Conservation (phyloP, 768 basidiomycete species). For the Podaxis sp. region DNA sequence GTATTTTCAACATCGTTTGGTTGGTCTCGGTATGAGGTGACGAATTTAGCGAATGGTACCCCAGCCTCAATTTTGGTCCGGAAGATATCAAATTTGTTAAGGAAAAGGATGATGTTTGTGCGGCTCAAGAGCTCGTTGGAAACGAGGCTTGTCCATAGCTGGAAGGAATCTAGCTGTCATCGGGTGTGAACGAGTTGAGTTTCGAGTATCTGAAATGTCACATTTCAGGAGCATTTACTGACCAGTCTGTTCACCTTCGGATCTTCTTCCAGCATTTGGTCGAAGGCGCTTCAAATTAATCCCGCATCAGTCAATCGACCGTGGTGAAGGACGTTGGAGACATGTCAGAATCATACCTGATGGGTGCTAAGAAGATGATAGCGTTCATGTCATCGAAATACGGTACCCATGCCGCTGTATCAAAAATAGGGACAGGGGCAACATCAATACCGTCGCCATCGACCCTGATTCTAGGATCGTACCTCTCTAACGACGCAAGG, state of each 20-base stretch:
- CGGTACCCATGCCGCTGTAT: slow-evolving; percentile 51
- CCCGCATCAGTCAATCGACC: background rate
- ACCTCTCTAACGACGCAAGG: slow-evolving; percentile 29
- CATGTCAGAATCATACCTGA: slow-evolving; percentile 37
- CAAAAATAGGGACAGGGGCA: slow-evolving; percentile 4
- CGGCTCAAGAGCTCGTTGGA: slow-evolving; percentile 68
- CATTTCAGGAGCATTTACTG: slow-evolving; percentile 14
- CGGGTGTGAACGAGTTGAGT: background rate
- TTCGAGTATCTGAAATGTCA: slow-evolving; percentile 6
- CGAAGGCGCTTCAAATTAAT: slow-evolving; percentile 48
- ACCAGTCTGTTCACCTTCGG: slow-evolving; percentile 62
- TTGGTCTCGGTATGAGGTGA: slow-evolving; percentile 68
- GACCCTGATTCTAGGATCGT: slow-evolving; percentile 1
- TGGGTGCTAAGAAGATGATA: slow-evolving; percentile 71
- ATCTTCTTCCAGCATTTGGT: slow-evolving; percentile 70
- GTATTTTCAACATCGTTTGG: slow-evolving; percentile 70
- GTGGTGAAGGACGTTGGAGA: background rate
- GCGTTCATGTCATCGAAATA: slow-evolving; percentile 74
- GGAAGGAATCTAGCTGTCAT: slow-evolving; percentile 70
- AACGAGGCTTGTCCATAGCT: slow-evolving; percentile 73
- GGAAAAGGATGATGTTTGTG: slow-evolving; percentile 76
- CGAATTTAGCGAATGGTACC: slow-evolving; percentile 62
- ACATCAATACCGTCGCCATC: background rate
- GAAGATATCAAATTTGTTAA: slow-evolving; percentile 82
- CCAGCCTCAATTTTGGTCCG: slow-evolving; percentile 65